Base-by-base conservation (phyloP, 768 basidiomycete species). In the Boletus huronensis region DNA sequence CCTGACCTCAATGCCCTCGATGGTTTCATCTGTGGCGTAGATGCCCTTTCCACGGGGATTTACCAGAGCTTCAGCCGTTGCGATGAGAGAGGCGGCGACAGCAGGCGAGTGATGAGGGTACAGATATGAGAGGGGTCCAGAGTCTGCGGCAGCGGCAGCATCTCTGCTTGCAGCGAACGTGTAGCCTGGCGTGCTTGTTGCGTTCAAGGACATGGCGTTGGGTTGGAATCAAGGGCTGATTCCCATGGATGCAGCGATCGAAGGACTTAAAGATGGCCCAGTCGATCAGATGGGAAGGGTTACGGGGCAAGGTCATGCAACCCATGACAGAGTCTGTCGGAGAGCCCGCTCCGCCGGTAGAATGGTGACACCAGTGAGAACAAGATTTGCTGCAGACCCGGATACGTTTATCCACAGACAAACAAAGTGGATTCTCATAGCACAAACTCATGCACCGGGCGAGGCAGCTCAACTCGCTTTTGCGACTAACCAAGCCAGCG, bases 11-110 rank as follows among this genome's bases (percentile, higher is more conserved):
- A 79, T 75, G 11, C 62, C 73, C 23, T 77, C 72, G n/a, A 77
- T 74, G 17, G 76, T 70, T 58, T 82, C 79, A 56, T 82, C 80
- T 9, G 80, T 81, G 11, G 80, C 80, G 50, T 81, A 81, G 29
- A 81, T 76, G 5, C 79, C 80, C 64, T 75, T 79, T 31, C 79
- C 79, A 17, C 72, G 73, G 26, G 77, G 75, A 59, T 76, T 67
- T 3, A 82, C 79, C 25, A 81, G 63, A 7, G 75, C 73, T 21
- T 70, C 66, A 9, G 80, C 79, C 3, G 73, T 76, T 13, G 66
- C 64, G 42, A 80, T 77, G 52, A 82, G 65, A 54, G 76, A 72
- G 42, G 71, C 63, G 5, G 78, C 76, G 25, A 76, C 72, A 35
- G 69, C 67, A 11, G 71, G 66, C 17, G 74, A 73, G 54, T 79